These are phyloP conservation scores for Mitragyna speciosa DNA, from an alignment of 257 asterid genomes.

Conservation along the genomic window DNA sequence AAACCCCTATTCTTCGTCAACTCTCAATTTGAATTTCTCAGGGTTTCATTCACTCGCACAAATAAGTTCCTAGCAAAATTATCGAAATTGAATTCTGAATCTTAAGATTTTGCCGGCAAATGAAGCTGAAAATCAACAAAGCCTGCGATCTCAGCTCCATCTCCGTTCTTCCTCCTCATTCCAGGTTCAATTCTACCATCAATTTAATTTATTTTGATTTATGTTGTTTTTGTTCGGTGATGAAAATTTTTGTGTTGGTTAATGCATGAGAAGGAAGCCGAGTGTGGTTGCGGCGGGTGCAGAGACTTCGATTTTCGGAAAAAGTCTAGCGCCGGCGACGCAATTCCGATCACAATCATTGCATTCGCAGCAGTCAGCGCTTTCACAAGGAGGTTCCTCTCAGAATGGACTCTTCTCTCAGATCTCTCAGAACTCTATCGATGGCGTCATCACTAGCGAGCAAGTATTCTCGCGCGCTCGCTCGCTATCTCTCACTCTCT, in stretches of 20 bases:
- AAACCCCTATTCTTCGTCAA: neutral
- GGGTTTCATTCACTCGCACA: neutral
- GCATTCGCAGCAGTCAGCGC: slow-evolving; percentile 70
- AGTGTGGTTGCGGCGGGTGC: slow-evolving; percentile 42
- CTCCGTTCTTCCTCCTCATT: slow-evolving; percentile 91
- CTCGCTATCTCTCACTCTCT: no score
- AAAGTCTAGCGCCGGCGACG: slow-evolving; percentile 53
- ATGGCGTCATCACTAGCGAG: slow-evolving; percentile 62
- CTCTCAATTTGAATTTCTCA: neutral
- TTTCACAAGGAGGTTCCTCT: slow-evolving; percentile 82
- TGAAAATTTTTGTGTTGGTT: neutral
- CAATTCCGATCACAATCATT: slow-evolving; percentile 53
- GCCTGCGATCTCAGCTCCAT: slow-evolving; percentile 90
- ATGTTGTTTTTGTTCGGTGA: neutral
- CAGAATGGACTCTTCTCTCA: slow-evolving; percentile 84
- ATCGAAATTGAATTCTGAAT: neutral
- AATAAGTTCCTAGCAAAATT: neutral
- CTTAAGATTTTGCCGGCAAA: slow-evolving; percentile 12
- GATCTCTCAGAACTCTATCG: slow-evolving; percentile 80
- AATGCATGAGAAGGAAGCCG: slow-evolving; percentile 50
- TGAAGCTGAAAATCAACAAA: slow-evolving; percentile 88
- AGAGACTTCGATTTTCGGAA: slow-evolving; percentile 59
- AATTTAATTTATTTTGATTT: neutral
- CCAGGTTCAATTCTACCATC: slow-evolving; percentile 47
- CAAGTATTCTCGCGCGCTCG: no score